Percentiles rank a stretch among this genome's conserved stretches.
phyloP scores from a whole-genome alignment of 169 alveolate genomes.

The Plasmodium gaboni region DNA sequence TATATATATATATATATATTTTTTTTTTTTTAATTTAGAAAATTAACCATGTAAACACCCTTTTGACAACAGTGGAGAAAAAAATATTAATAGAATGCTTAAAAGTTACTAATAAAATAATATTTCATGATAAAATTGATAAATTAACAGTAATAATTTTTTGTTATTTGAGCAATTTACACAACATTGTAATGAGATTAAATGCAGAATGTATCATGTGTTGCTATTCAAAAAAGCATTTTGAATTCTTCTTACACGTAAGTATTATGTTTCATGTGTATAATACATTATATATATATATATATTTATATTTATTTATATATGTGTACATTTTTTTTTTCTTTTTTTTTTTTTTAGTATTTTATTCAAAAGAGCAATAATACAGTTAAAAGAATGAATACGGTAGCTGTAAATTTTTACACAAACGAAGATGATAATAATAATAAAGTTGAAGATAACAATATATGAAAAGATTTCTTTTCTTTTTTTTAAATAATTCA shows the following conservation, averaged over 20 bases:
- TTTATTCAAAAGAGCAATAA: conserved; percentile 39
- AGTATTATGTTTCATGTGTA: background rate
- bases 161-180: conserved; percentile 64
- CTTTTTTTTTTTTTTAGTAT: conserved; percentile 19
- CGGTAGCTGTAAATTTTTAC: conserved; percentile 39
- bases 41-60: conserved; percentile 40
- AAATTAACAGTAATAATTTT: conserved; percentile 58
- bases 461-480: conserved; percentile 12
- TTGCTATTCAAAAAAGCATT: conserved; percentile 63
- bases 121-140: conserved; percentile 56
- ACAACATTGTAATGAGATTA: conserved; percentile 68
- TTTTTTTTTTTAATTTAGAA: conserved; percentile 25
- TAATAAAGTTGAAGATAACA: conserved; percentile 18
- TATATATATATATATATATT: conserved; percentile 1
- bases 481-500: conserved; percentile 5
- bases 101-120: conserved; percentile 60
- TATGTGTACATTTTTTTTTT: background rate
- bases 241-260: conserved; percentile 68
- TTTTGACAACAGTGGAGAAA: conserved; percentile 61
- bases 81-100: conserved; percentile 64
- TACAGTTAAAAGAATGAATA: conserved; percentile 30
- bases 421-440: conserved; percentile 28
- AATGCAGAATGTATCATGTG: conserved; percentile 66
- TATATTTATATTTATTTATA: background rate
- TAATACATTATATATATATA: conserved; percentile 5